Evolutionary conservation across 1,284 basidiomycete genomes (phyloP), one percentile per base, ranked within the genome.

Genomic region (Limonomyces culmigenus): DNA sequence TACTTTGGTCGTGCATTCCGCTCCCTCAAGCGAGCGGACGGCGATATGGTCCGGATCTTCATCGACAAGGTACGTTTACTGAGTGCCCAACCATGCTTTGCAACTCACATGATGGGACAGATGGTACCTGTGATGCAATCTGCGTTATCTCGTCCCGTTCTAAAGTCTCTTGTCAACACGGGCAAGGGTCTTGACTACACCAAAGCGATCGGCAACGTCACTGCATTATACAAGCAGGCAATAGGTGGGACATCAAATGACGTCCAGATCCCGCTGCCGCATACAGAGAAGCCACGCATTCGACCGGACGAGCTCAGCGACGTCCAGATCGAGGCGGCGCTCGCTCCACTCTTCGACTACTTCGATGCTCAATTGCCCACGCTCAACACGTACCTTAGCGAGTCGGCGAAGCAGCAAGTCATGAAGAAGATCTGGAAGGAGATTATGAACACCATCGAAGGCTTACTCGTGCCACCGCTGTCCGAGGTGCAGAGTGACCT

Each of bases 401-500:
- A 81, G 21, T 66, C 68, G n/a, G 81, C 85, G 38, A 88, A 91
- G 58, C 81, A 91, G 52, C 80, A 80, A 63, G 89, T 97, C 39
- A 89, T 98, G 76, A 75, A 75, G 34, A 74, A 81, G 42, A 71
- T 95, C 33, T 99, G 95, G 95, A 98, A 98, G 59, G 92, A 97
- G 56, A 83, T 99, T 38, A 55, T 98, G 44, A 67, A 64, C 30
- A 76, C 88, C 12, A 73, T 98, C 42, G 95, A 98, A 52, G 74
- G 74, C 5, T 59, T 98, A 47, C 71, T 98, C 37, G 77, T 98
- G 3, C 95, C 95, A 3, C 87, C 92, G 1, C 58, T 99, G 38
- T 87, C 84, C 4, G 89, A 95, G 43, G 63, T 74, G n/a, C 67
- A 79, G 6, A 89, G 88, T 38, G 80, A 86, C 39, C 85, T 97